Evolutionary conservation across 2,329 filamentous ascomycete genomes (phyloP), one percentile per base, ranked within the genome.

Genomic region (Aspergillus pseudoglaucus): DNA sequence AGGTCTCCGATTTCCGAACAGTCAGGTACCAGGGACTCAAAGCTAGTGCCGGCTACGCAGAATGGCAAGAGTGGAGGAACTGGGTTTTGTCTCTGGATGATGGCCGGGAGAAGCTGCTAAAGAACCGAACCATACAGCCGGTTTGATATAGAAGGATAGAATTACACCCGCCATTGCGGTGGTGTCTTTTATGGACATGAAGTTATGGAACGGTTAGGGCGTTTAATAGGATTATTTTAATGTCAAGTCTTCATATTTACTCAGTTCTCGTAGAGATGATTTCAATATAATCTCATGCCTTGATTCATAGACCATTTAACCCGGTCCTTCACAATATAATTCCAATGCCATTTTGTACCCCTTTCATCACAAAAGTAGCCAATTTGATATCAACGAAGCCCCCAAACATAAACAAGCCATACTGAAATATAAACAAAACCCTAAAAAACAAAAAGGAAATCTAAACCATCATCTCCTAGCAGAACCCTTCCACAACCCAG

Each of bases 21-120:
- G 83, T 90, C 47, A 79, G 88, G 57, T 98, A 97, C 66, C 88
- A 93, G 69, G 93, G 93, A 17, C 83, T 83, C 70, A 90, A 88
- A 74, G 80, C 84, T 47, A 83, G 75, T 47, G 66, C 93, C 50
- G 75, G 70, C 43, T 95, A 88, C 65, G 68, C 66, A 1, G 87
- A 91, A 59, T 97, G 84, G 78, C 84, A 81, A 74, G 78, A 78
- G 56, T 96, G 90, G 88, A 81, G 82, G 64, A 78, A 84, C 14
- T 93, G 88, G 86, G 79, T 83, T 14, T 45, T 62, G 20, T 59
- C 59, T 42, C 44, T 66, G 47, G 60, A 60, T 8, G 64, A 63
- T 43, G 63, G 63, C 6, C 52, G 46, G 18, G 59, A 59, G 43
- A 53, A 60, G 14, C 46, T 66, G 18, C 44, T 60, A 25, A 27